These are phyloP conservation scores for Mycena kentingensis DNA, from an alignment of 768 basidiomycete genomes.

Conservation along the genomic window DNA sequence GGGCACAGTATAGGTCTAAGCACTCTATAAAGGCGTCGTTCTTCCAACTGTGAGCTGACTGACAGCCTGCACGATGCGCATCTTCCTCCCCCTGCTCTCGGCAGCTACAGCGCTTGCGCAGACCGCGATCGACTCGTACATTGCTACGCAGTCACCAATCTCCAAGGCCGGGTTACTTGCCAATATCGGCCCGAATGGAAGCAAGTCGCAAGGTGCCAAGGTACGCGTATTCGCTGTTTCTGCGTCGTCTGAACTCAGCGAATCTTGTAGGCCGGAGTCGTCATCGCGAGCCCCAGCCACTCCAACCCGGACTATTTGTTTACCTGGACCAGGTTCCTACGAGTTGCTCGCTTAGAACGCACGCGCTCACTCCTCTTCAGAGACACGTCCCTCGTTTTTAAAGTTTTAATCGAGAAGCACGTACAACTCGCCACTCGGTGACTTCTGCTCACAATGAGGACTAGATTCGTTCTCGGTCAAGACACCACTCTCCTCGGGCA, in stretches of 20 bases:
- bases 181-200: slow-evolving; percentile 57
- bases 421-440: slow-evolving; percentile 5
- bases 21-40: no score
- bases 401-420: slow-evolving; percentile 45
- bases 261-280: slow-evolving; percentile 36
- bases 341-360: no score
- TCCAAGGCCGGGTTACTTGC: slow-evolving; percentile 51
- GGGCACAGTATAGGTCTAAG: no score
- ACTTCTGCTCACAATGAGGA: background rate
- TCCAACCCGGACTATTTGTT: slow-evolving; percentile 57
- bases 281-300: slow-evolving; percentile 52
- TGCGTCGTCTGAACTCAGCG: background rate
- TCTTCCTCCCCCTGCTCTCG: no score
- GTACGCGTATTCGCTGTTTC: background rate
- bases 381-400: slow-evolving; percentile 67
- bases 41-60: no score
- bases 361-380: no score
- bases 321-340: no score
- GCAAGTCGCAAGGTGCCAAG: slow-evolving; percentile 48
- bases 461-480: slow-evolving; percentile 45
- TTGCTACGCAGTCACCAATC: slow-evolving; percentile 31
- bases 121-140: slow-evolving; percentile 19
- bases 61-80: no score
- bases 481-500: slow-evolving; percentile 49
- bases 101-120: background rate